Evolutionary conservation across 192 early-diverging fungal species (phyloP).

Genomic region (Piromyces sp.): DNA sequence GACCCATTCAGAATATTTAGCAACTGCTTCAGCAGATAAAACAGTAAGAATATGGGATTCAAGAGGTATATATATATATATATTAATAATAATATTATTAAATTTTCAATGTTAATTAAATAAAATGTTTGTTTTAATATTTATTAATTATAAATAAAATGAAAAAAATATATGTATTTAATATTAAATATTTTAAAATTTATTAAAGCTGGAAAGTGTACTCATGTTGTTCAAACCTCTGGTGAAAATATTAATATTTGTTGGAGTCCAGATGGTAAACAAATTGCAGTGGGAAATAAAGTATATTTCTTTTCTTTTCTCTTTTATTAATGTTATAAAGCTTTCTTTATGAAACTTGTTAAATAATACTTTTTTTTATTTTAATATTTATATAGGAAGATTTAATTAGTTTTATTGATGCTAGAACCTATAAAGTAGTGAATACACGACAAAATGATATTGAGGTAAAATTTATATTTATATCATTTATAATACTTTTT

Average conservation of each 20-base stretch:
- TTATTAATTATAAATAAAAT: no score
- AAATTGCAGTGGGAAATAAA: conserved; percentile 70
- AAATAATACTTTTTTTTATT: no score
- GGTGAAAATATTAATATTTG: conserved; percentile 76
- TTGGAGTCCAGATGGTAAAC: conserved; percentile 60
- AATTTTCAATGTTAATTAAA: no score
- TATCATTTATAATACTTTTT: no score
- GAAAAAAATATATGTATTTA: no score
- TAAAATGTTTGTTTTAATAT: no score
- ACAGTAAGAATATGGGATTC: conserved; percentile 70
- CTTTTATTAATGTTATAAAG: no score
- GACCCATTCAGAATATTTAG: conserved; percentile 44
- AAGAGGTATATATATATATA: conserved; percentile 12
- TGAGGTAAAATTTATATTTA: no score
- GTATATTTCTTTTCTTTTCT: conserved; percentile 6
- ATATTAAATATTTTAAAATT: not conserved
- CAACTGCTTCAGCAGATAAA: conserved; percentile 58
- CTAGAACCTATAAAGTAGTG: conserved; percentile 15
- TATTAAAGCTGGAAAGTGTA: conserved; percentile 28
- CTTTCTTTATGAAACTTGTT: no score
- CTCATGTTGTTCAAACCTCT: conserved; percentile 33
- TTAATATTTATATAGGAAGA: conserved; percentile 33
- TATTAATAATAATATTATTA: no score
- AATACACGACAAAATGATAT: conserved; percentile 10
- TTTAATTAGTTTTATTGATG: conserved; percentile 59